Evolutionary conservation across 352 stramenopile genomes (phyloP).

Genomic region (Phytophthora pinifolia): DNA sequence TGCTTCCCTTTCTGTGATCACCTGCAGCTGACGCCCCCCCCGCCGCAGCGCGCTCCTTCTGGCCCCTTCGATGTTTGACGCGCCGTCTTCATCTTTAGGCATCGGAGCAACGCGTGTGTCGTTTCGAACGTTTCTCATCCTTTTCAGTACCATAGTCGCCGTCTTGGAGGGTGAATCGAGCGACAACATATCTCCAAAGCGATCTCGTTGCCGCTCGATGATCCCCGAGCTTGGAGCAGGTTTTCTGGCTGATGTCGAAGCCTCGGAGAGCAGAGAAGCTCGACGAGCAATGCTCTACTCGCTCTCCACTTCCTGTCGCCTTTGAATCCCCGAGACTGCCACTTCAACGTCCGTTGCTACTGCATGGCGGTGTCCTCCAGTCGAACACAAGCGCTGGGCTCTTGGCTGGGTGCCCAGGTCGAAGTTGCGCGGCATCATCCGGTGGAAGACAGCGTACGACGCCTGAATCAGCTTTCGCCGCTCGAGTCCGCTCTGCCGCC

Average conservation of each 20-base stretch:
- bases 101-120: no score
- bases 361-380: constrained; percentile 7
- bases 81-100: not conserved
- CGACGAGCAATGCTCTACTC: constrained; percentile 10
- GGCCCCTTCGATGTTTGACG: not conserved
- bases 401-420: constrained; percentile 13
- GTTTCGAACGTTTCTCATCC: no score
- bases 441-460: constrained; percentile 52
- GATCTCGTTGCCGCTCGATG: constrained; percentile 24
- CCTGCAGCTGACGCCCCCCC: constrained; percentile 21
- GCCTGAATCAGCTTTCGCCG: constrained; percentile 46
- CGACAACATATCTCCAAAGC: constrained; percentile 50
- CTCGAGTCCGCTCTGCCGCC: constrained; percentile 31
- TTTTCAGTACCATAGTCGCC: no score
- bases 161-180: no score
- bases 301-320: constrained; percentile 4
- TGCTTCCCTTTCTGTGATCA: constrained; percentile 39
- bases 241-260: constrained; percentile 1
- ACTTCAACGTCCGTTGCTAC: not conserved
- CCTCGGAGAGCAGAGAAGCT: constrained; percentile 7
- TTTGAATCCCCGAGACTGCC: not conserved
- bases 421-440: constrained; percentile 44
- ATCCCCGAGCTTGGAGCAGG: not conserved
- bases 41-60: not conserved
- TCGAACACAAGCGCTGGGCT: constrained; percentile 19